These are phyloP conservation scores for Kazachstania bromeliacearum DNA, from an alignment of 805 yeast species.

Conservation along the genomic window DNA sequence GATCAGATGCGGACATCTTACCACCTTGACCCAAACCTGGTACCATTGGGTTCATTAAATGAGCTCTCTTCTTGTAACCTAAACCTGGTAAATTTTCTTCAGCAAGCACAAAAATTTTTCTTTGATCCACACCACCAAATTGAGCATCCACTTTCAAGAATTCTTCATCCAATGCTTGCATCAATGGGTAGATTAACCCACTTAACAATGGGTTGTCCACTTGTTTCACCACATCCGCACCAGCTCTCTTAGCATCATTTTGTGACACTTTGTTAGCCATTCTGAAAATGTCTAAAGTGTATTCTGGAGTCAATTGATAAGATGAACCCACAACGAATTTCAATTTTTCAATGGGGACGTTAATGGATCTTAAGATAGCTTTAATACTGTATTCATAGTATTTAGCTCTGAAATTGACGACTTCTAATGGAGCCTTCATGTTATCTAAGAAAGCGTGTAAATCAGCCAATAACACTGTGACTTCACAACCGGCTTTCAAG, in stretches of 20 bases:
- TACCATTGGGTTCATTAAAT: conserved; percentile 97
- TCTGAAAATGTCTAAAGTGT: conserved; percentile 83
- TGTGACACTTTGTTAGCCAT: conserved; percentile 78
- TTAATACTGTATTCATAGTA: conserved; percentile 81
- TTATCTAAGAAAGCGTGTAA: conserved; percentile 94
- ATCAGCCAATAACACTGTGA: conserved; percentile 85
- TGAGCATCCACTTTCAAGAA: conserved; percentile 83
- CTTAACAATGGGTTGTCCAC: conserved; percentile 87
- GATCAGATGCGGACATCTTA: conserved; percentile 98
- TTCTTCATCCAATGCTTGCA: conserved; percentile 97
- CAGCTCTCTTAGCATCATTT: conserved; percentile 97
- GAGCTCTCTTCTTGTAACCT: conserved; percentile 96
- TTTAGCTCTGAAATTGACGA: conserved; percentile 77
- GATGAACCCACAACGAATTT: conserved; percentile 78
- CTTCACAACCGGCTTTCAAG: conserved; percentile 92
- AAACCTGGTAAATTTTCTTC: conserved; percentile 82
- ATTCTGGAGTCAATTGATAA: conserved; percentile 72
- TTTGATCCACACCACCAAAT: conserved; percentile 98
- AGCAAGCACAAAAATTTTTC: conserved; percentile 93
- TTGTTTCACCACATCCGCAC: conserved; percentile 98
- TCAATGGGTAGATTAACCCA: conserved; percentile 92
- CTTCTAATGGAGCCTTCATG: conserved; percentile 96
- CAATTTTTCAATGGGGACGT: conserved; percentile 86
- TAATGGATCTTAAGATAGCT: conserved; percentile 73
- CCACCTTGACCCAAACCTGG: conserved; percentile 97